These are phyloP conservation scores for Ogataea paradorogensis DNA, from an alignment of 805 yeast genomes.

Conservation along the genomic window DNA sequence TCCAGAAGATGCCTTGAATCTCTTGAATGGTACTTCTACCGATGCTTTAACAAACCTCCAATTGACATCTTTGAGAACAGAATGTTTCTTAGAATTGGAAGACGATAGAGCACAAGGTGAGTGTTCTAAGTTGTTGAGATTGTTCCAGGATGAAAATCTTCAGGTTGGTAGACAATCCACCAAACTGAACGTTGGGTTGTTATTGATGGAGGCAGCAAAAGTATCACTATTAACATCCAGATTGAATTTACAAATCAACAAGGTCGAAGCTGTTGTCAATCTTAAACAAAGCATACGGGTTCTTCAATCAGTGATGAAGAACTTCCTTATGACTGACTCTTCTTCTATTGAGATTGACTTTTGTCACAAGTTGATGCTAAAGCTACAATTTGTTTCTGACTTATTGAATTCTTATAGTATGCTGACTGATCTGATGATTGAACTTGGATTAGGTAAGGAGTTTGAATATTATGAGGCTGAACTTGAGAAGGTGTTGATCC, in stretches of 20 bases:
- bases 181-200: slow-evolving; percentile 16
- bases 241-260: slow-evolving; percentile 25
- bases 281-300: slow-evolving; percentile 50
- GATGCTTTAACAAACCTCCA: slow-evolving; percentile 15
- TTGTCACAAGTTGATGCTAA: slow-evolving; percentile 24
- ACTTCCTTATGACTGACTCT: slow-evolving; percentile 24
- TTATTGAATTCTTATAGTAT: slow-evolving; percentile 36
- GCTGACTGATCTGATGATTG: slow-evolving; percentile 40
- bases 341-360: slow-evolving; percentile 19
- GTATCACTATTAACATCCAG: slow-evolving; percentile 35
- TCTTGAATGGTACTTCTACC: slow-evolving; percentile 11
- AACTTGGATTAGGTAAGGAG: slow-evolving; percentile 58
- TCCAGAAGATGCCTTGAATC: slow-evolving; percentile 8
- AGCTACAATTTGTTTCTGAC: slow-evolving; percentile 37
- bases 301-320: slow-evolving; percentile 50
- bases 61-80: slow-evolving; percentile 32
- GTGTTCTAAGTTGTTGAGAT: slow-evolving; percentile 25
- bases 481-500: slow-evolving; percentile 37
- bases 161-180: slow-evolving; percentile 23
- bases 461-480: slow-evolving; percentile 54
- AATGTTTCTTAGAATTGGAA: slow-evolving; percentile 22
- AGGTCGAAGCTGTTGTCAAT: slow-evolving; percentile 35
- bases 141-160: slow-evolving; percentile 34
- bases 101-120: slow-evolving; percentile 25
- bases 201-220: slow-evolving; percentile 32